Evolutionary conservation across 768 basidiomycete genomes (phyloP), one percentile per base, ranked within the genome.

Genomic region (Kwoniella bestiolae): DNA sequence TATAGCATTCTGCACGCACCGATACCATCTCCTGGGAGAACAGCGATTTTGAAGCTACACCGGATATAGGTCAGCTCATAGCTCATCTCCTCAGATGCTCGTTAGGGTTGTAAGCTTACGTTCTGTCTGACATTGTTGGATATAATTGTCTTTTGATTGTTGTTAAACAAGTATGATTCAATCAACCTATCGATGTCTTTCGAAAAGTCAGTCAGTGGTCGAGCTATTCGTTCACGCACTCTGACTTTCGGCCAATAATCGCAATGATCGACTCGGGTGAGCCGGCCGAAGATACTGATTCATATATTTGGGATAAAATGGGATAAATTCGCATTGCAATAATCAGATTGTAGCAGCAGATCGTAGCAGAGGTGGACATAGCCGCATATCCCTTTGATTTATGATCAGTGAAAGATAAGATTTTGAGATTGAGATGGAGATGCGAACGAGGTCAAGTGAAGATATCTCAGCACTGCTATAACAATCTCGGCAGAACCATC

Each of bases 11-110:
- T n/a, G n/a, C 35, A 76, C 85, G 46, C 76, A 92, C 94, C 95
- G 74, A 99, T 98, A 66, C 96, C 96, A 82, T 99, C 96, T 56
- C 96, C 96, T n/a, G 90, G 89, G 46, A 99, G 88, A 58, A 94
- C 86, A 35, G 88, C 91, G 79, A 99, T 87, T 68, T 89, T 89
- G 82, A 91, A 96, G 59, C 94, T 94, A 72, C 6, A 11, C 23
- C 47, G 23, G 41, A 11, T 23, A 28, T 11, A 23, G 45, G 44
- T 60, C 35, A 57, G 51, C 46, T 57, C 18, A 2, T 23, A 38
- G 56, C 5, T 34, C 18, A 28, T 44, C 52, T 23, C 38, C 5
- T 28, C 25, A 26, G 44, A 16, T 41, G 12, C 5, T 14, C 59
- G 29, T 49, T n/a, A n/a, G n/a, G n/a, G n/a, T n/a, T 7, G n/a